Evolutionary conservation across 116 monocot species (phyloP).

Genomic region (Cymodocea nodosa): DNA sequence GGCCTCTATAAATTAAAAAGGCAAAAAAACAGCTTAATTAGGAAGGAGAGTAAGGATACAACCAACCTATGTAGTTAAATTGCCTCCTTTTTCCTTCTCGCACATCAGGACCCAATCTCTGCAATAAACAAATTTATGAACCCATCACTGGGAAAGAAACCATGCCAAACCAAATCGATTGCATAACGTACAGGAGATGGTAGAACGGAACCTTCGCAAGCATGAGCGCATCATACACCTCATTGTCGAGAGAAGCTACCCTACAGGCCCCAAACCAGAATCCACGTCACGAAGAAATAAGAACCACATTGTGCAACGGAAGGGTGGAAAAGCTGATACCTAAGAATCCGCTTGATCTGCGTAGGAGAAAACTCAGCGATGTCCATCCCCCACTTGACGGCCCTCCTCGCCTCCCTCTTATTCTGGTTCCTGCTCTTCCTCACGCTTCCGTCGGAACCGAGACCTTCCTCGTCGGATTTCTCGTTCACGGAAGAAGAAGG

Average conservation of each 20-base stretch:
- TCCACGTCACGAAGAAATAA: background rate
- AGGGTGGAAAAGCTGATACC: conserved; percentile 18
- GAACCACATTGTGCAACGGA: background rate
- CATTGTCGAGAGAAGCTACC: conserved; percentile 51
- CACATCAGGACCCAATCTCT: conserved; percentile 90
- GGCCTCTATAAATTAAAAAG: too few relatives aligned
- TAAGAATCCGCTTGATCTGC: conserved; percentile 69
- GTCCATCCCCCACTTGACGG: conserved; percentile 83
- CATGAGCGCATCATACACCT: conserved; percentile 75
- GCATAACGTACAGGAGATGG: background rate
- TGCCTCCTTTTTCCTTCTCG: conserved; percentile 90
- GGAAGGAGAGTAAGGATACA: background rate
- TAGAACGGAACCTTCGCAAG: conserved; percentile 55
- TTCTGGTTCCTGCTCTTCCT: conserved; percentile 83
- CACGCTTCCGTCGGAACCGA: background rate
- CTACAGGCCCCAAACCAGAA: conserved; percentile 17
- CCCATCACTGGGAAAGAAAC: background rate
- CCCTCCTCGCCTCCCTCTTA: conserved; percentile 74
- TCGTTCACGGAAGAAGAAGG: background rate
- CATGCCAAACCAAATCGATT: background rate
- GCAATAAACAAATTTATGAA: conserved; percentile 5
- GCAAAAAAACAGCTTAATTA: too few relatives aligned
- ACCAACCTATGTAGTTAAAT: conserved; percentile 73
- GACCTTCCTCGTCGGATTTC: conserved; percentile 7
- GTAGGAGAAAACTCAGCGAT: conserved; percentile 50